Conservation (phyloP, 1,284 basidiomycete species). For the Heterobasidion annosum region DNA sequence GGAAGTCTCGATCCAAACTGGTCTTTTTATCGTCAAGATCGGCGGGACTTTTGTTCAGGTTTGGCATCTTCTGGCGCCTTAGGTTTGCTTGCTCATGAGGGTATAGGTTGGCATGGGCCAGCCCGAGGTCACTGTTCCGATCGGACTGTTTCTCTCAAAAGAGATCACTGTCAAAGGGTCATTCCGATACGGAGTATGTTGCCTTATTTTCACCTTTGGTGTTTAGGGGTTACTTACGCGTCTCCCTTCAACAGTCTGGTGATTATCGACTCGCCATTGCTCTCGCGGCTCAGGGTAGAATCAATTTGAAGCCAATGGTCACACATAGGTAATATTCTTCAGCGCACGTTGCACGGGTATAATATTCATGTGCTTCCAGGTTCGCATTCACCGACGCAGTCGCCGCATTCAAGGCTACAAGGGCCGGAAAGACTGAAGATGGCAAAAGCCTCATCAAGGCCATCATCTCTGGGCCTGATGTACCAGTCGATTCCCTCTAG, state of each 20-base stretch:
- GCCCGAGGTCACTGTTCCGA: conserved; percentile 52
- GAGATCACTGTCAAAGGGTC: conserved; percentile 80
- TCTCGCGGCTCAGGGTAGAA: conserved; percentile 69
- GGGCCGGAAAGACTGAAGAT: conserved; percentile 72
- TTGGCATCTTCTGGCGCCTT: not conserved
- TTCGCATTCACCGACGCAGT: conserved; percentile 71
- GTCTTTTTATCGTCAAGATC: conserved; percentile 60
- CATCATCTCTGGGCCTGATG: conserved; percentile 71
- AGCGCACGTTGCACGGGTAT: conserved; percentile 1
- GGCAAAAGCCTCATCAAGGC: conserved; percentile 68
- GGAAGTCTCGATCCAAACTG: conserved; percentile 82
- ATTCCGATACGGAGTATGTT: conserved; percentile 75
- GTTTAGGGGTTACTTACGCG: not conserved
- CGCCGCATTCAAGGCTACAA: conserved; percentile 75
- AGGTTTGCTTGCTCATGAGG: not conserved
- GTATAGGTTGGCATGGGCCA: conserved; percentile 69
- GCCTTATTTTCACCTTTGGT: not conserved
- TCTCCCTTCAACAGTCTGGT: conserved; percentile 49
- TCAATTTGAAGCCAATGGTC: conserved; percentile 84
- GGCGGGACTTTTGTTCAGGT: conserved; percentile 72
- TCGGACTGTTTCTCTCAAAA: conserved; percentile 58
- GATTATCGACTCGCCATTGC: conserved; percentile 83
- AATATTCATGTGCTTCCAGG: conserved; percentile 33
- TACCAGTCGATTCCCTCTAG: conserved; percentile 22
- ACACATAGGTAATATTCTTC: conserved; percentile 59